A percentile compares a stretch with the other conserved stretches of the same genome.
Conservation (phyloP, 441 rosid genomes). For the Adansonia madagascariensis region DNA sequence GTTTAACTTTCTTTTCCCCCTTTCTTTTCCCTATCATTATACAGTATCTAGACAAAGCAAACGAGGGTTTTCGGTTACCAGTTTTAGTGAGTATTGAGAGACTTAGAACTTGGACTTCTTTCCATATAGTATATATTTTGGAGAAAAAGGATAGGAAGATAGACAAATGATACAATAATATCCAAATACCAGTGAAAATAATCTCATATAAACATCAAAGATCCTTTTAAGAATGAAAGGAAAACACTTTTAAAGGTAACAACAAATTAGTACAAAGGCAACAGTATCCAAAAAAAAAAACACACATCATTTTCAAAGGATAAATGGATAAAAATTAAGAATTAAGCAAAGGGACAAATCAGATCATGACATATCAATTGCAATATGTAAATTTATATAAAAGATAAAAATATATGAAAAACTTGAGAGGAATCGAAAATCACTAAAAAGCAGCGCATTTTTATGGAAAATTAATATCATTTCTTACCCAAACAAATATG, state of each 20-base stretch:
- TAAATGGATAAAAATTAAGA: constrained; percentile 7
- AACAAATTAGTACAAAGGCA: constrained; percentile 1
- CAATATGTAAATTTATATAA: not conserved
- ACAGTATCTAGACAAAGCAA: not conserved
- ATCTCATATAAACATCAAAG: not conserved
- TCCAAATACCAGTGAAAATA: not conserved
- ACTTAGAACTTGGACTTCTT: constrained; percentile 1
- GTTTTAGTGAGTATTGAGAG: not conserved
- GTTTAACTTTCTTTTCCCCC: not conserved
- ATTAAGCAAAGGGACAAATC: constrained; percentile 14
- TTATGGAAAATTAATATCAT: not conserved
- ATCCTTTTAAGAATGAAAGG: not conserved
- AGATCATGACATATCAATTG: constrained; percentile 12
- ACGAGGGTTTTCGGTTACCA: not conserved
- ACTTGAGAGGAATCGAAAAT: not conserved
- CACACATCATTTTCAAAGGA: constrained; percentile 1
- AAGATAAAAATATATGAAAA: not conserved
- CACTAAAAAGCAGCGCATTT: constrained; percentile 8
- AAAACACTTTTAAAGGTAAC: constrained; percentile 19
- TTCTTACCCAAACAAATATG: constrained; percentile 94
- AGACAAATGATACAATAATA: constrained; percentile 13
- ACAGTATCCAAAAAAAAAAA: not conserved
- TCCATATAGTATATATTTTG: constrained; percentile 1
- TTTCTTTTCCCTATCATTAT: not conserved
- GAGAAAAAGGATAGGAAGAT: not conserved